These are phyloP conservation scores for Haplosporangium sp. DNA, from an alignment of 371 early-diverging fungal species.

Conservation along the genomic window DNA sequence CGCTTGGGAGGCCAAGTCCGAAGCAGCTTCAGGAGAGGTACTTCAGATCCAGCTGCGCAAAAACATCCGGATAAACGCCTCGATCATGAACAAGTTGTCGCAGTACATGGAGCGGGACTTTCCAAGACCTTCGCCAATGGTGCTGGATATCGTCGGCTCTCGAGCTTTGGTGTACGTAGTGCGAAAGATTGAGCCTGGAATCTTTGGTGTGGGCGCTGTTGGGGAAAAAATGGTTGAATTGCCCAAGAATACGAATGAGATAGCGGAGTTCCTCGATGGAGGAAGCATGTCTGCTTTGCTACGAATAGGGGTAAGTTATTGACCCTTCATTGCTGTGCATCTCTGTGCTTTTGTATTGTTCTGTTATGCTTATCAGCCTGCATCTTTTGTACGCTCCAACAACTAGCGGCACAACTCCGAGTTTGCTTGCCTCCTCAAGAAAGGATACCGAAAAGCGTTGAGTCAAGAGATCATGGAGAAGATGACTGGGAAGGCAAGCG, in stretches of 20 bases:
- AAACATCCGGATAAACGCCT: conserved; percentile 14
- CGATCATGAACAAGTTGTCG: conserved; percentile 14
- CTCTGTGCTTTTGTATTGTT: conserved; percentile 1
- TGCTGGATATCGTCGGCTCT: conserved; percentile 15
- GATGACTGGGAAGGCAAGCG: conserved; percentile 5
- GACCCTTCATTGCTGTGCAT: background rate
- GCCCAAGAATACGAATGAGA: conserved; percentile 1
- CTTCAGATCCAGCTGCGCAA: conserved; percentile 20
- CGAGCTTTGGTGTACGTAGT: conserved; percentile 14
- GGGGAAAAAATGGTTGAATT: conserved; percentile 13
- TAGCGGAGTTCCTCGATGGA: conserved; percentile 3
- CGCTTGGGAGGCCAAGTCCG: conserved; percentile 25
- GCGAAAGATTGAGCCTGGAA: conserved; percentile 10
- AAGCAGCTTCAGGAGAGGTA: background rate
- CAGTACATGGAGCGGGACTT: conserved; percentile 12
- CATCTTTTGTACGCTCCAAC: conserved; percentile 1
- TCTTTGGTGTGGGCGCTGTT: conserved; percentile 15
- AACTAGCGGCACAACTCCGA: conserved; percentile 4
- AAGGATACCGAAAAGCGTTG: conserved; percentile 5
- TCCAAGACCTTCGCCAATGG: conserved; percentile 10
- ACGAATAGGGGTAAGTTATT: conserved; percentile 14
- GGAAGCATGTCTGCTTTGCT: conserved; percentile 12
- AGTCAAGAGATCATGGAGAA: conserved; percentile 8
- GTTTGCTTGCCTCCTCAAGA: conserved; percentile 5
- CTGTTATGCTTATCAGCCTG: background rate